A percentile compares a stretch with the other conserved stretches of the same genome.
Evolutionary conservation across 148 eudicot species (phyloP).

Genomic region (Euryodendron excelsum): DNA sequence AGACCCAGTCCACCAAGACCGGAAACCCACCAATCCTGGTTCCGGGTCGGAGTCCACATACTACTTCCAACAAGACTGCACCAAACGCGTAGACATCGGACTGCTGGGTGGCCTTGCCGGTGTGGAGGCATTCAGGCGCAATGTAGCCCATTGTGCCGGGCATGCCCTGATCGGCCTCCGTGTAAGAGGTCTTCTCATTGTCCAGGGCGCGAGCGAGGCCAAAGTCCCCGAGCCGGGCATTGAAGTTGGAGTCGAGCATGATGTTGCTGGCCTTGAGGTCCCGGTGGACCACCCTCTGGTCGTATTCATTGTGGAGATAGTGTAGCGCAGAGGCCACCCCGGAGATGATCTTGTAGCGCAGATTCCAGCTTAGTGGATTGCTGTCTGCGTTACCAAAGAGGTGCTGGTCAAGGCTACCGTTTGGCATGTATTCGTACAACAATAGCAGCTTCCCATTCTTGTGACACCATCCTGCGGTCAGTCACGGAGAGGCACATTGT

Average conservation of each 20-base stretch:
- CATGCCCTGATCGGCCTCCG: conserved; percentile 73
- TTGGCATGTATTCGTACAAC: conserved; percentile 89
- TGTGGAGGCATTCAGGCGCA: conserved; percentile 93
- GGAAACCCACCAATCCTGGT: conserved; percentile 45
- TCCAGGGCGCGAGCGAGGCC: conserved; percentile 89
- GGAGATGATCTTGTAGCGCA: conserved; percentile 43
- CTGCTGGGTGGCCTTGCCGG: conserved; percentile 71
- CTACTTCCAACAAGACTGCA: conserved; percentile 68
- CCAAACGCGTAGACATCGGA: conserved; percentile 81
- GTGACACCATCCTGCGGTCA: conserved; percentile 56
- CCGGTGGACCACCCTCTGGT: conserved; percentile 77
- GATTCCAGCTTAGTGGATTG: conserved; percentile 38
- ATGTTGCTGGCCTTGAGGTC: conserved; percentile 90
- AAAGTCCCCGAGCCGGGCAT: conserved; percentile 85
- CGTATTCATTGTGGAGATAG: conserved; percentile 79
- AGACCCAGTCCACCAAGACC: conserved; percentile 74
- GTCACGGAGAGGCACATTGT: not conserved
- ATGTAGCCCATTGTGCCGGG: conserved; percentile 85
- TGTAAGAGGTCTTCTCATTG: conserved; percentile 61
- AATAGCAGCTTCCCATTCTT: conserved; percentile 65
- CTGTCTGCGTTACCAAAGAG: conserved; percentile 33
- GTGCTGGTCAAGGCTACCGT: conserved; percentile 78
- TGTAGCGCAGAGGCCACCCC: conserved; percentile 58
- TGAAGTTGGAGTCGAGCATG: conserved; percentile 74
- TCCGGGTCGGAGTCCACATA: conserved; percentile 63